Percentiles rank a stretch among this genome's conserved stretches.
phyloP scores from a whole-genome alignment of 495 filamentous ascomycete genomes.

The Hamigera avellanea region DNA sequence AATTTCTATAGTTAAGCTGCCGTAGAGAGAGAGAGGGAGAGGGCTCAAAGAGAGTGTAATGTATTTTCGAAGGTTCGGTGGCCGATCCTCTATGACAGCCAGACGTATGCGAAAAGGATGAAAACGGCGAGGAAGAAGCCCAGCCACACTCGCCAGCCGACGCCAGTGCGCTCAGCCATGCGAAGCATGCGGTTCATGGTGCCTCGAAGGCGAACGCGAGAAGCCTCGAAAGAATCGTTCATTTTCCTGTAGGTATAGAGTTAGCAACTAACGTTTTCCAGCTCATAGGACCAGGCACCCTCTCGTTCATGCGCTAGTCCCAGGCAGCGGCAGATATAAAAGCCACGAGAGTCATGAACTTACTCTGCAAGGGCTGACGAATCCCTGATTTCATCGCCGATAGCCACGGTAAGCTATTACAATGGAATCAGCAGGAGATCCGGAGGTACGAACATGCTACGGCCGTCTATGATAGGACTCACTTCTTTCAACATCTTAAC shows the following conservation, averaged over 20 bases:
- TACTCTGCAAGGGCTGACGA: constrained; percentile 65
- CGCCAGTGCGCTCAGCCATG: constrained; percentile 88
- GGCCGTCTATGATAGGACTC: constrained; percentile 19
- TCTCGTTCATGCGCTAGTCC: background rate
- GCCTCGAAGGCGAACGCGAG: constrained; percentile 63
- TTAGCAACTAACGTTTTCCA: too few species aligned
- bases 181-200: constrained; percentile 96
- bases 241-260: constrained; percentile 10
- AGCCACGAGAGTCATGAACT: background rate
- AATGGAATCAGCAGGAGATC: constrained; percentile 3
- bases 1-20: too few species aligned
- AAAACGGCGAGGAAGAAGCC: constrained; percentile 73
- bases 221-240: constrained; percentile 82
- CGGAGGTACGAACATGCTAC: background rate
- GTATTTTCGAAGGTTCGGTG: too few species aligned
- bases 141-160: constrained; percentile 91
- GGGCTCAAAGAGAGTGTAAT: too few species aligned
- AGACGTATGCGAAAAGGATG: constrained; percentile 79
- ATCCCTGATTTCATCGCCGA: constrained; percentile 88
- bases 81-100: constrained; percentile 45
- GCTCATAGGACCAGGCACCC: too few species aligned
- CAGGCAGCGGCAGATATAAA: too few species aligned
- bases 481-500: constrained; percentile 90
- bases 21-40: too few species aligned
- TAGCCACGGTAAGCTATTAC: constrained; percentile 71